Conservation (phyloP, 108 stramenopile genomes). For the Pseudonitzschia multiseries region DNA sequence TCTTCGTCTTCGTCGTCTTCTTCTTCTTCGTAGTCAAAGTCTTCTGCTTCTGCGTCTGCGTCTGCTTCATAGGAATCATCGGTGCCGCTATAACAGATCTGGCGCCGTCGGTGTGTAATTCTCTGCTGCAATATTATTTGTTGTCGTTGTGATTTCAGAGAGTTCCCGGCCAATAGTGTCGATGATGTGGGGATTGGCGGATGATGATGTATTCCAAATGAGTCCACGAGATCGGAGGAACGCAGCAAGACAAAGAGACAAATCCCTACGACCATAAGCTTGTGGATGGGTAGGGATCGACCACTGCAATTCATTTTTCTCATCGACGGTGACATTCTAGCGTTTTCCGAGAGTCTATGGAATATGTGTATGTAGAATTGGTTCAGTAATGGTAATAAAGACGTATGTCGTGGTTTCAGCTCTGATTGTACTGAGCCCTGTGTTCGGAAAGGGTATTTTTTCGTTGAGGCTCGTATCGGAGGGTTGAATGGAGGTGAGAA, state of each 20-base stretch:
- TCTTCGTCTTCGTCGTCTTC: slow-evolving; percentile 37
- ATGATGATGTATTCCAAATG: slow-evolving; percentile 12
- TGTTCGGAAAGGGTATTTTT: background rate
- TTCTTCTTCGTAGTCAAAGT: background rate
- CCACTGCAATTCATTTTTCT: background rate
- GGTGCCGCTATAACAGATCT: background rate
- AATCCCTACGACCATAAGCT: background rate
- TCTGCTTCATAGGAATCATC: background rate
- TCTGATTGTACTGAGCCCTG: background rate
- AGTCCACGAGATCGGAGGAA: slow-evolving; percentile 5
- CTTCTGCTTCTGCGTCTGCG: background rate
- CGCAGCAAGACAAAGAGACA: slow-evolving; percentile 4
- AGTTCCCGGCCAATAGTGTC: background rate
- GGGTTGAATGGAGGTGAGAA: background rate
- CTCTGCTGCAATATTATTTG: background rate
- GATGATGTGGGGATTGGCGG: background rate
- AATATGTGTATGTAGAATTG: background rate
- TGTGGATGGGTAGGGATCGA: background rate
- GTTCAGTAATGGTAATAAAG: no score
- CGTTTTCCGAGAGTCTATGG: background rate
- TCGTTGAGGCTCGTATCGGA: background rate
- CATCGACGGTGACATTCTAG: background rate
- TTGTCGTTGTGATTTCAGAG: background rate
- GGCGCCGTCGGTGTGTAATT: background rate
- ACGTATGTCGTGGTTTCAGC: background rate